phyloP scores from a whole-genome alignment of 768 basidiomycete species.

The Termitomyces sp. region DNA sequence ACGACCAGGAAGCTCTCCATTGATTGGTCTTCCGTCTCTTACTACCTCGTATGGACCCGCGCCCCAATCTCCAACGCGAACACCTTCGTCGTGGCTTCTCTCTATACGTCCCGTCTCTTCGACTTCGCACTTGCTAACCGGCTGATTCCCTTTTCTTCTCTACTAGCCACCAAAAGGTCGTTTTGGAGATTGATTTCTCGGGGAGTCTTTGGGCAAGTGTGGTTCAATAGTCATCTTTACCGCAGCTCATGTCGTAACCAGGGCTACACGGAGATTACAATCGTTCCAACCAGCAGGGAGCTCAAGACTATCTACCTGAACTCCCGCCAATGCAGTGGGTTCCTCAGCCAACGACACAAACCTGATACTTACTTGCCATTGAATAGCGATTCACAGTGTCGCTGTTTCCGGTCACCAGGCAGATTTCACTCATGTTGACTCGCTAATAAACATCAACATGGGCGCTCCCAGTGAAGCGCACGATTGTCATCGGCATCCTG shows the following conservation, averaged over 20 bases:
- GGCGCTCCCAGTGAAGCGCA: constrained; percentile 47
- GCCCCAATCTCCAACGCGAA: constrained; percentile 68
- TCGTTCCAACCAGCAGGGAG: constrained; percentile 74
- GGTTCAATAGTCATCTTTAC: constrained; percentile 1
- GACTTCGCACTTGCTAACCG: constrained; percentile 15
- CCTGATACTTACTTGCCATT: constrained; percentile 14
- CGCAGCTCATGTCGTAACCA: constrained; percentile 26
- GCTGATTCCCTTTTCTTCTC: constrained; percentile 45
- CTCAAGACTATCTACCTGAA: constrained; percentile 85
- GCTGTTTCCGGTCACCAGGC: constrained; percentile 67
- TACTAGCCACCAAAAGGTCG: constrained; percentile 96
- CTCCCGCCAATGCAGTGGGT: constrained; percentile 82
- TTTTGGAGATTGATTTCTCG: constrained; percentile 88
- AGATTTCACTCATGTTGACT: constrained; percentile 77
- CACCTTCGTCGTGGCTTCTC: constrained; percentile 78
- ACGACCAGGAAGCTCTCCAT: constrained; percentile 19
- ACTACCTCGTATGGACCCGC: constrained; percentile 36
- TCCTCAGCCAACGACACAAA: not conserved
- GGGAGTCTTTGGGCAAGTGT: constrained; percentile 75
- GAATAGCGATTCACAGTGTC: constrained; percentile 64
- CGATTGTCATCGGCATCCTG: constrained; percentile 87
- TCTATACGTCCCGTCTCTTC: constrained; percentile 65
- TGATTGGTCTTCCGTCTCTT: constrained; percentile 19
- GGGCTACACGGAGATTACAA: constrained; percentile 93
- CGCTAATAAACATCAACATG: constrained; percentile 59